Percentiles rank a stretch among this genome's conserved stretches.
Conservation (phyloP, 2,329 filamentous ascomycete species). For the Scleromitrula shiraiana region DNA sequence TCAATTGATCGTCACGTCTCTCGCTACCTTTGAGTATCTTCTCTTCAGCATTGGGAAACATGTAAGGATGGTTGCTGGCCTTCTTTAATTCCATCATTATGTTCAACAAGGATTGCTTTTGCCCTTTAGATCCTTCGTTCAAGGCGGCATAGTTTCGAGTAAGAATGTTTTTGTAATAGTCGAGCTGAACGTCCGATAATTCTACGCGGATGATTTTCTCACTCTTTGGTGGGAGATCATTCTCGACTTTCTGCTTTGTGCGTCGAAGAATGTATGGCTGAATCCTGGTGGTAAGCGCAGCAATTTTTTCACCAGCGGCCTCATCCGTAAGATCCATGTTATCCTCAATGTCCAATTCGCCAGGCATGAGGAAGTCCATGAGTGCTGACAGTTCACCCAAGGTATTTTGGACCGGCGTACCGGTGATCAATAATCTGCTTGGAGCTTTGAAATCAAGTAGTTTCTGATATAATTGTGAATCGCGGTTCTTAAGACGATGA, state of each 20-base stretch:
- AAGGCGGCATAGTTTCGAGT: constrained; percentile 93
- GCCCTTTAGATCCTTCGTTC: constrained; percentile 80
- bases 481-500: constrained; percentile 91
- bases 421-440: constrained; percentile 86
- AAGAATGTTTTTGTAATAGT: constrained; percentile 98
- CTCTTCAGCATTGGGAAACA: constrained; percentile 92
- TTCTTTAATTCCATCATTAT: constrained; percentile 99
- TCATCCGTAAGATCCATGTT: constrained; percentile 78
- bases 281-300: constrained; percentile 76
- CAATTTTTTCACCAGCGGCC: constrained; percentile 79
- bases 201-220: constrained; percentile 99
- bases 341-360: constrained; percentile 81
- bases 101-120: constrained; percentile 91
- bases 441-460: constrained; percentile 81
- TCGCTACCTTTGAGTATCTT: constrained; percentile 74
- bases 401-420: constrained; percentile 96
- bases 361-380: constrained; percentile 96
- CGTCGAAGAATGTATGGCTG: constrained; percentile 91
- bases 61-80: constrained; percentile 96
- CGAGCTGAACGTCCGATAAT: constrained; percentile 88
- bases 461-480: constrained; percentile 85
- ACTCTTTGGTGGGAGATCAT: constrained; percentile 90
- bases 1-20: constrained; percentile 82
- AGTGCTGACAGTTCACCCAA: constrained; percentile 85
- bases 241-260: constrained; percentile 96